A percentile compares a stretch with the other conserved stretches of the same genome.
Conservation (phyloP, 2,329 filamentous ascomycete genomes). For the Cryoendolithus antarcticus region DNA sequence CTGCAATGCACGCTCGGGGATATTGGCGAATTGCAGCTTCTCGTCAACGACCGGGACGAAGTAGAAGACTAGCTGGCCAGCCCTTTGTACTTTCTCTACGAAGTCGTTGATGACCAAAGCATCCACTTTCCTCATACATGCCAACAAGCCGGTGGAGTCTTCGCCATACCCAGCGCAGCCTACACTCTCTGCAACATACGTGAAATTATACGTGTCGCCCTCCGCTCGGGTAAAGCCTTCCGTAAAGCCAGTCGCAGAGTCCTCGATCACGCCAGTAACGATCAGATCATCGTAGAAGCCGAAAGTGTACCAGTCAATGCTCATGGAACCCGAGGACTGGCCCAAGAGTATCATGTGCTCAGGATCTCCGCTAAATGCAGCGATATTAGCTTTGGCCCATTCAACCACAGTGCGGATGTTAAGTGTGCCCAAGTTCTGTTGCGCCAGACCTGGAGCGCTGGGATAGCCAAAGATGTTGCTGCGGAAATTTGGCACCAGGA, state of each 20-base stretch:
- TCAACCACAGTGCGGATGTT: constrained; percentile 47
- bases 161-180: constrained; percentile 16
- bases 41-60: constrained; percentile 3
- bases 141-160: constrained; percentile 18
- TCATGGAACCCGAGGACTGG: constrained; percentile 44
- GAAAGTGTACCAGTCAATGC: constrained; percentile 38
- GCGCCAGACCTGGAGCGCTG: constrained; percentile 1
- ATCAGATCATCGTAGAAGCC: constrained; percentile 38
- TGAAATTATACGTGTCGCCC: constrained; percentile 22
- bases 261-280: constrained; percentile 32
- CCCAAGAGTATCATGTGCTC: constrained; percentile 30
- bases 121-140: constrained; percentile 25
- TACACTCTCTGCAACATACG: constrained; percentile 22
- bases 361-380: constrained; percentile 43
- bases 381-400: constrained; percentile 50
- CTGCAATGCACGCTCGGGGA: constrained; percentile 4
- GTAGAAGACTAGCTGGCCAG: constrained; percentile 13
- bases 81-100: constrained; percentile 18
- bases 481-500: constrained; percentile 49
- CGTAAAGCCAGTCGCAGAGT: constrained; percentile 27
- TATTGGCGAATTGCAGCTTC: constrained; percentile 2
- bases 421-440: constrained; percentile 47
- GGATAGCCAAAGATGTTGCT: constrained; percentile 23
- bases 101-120: constrained; percentile 21
- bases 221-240: constrained; percentile 22